Base-by-base conservation (phyloP, 306 rosid species). In the Fragaria iinumae region DNA sequence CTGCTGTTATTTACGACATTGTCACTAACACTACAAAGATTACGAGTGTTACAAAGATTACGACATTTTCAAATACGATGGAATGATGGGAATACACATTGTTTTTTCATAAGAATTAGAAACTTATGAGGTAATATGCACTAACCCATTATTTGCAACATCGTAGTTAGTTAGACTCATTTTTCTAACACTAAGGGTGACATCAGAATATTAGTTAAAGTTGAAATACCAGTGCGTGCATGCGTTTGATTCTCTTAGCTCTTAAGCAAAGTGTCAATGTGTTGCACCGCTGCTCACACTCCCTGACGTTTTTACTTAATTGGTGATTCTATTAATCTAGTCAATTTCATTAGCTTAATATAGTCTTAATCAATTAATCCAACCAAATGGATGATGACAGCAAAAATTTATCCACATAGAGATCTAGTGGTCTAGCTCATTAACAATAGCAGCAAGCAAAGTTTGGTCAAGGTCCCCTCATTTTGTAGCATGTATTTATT, bases 181-280 rank as follows among this genome's bases (percentile, higher is more conserved):
- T 50, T 16, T 50, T 17, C 10, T 50, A 52, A 52, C 11, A 52
- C 59, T 52, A 20, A 68, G 59, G 13, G 52, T 38, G 47, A 68
- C 29, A 55, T 63, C 77, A 16, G 69, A 55, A 77, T 71, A 69
- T 63, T 49, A 23, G 52, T 39, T 47, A 74, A 36, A 39, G 68
- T 68, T 23, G 34, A 64, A 64, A 53, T 55, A 23, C 20, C 6
- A 17, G 17, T 49, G 47, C 63, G 20, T 71, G 65, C 76, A 41
- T 16, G 70, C 5, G 45, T 36, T 39, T 77, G 71, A 45, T 55
- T 80, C 82, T 82, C 88, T 84, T 86, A 75, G 72, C 81, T 77
- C 77, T 56, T 81, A 77, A 79, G 85, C 76, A 70, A 83, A 16
- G 11, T 69, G 71, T 74, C 17, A 21, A 21, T 3, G 11, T 50